Base-by-base conservation (phyloP, 2,329 filamentous ascomycete species). In the Didymella sp. region DNA sequence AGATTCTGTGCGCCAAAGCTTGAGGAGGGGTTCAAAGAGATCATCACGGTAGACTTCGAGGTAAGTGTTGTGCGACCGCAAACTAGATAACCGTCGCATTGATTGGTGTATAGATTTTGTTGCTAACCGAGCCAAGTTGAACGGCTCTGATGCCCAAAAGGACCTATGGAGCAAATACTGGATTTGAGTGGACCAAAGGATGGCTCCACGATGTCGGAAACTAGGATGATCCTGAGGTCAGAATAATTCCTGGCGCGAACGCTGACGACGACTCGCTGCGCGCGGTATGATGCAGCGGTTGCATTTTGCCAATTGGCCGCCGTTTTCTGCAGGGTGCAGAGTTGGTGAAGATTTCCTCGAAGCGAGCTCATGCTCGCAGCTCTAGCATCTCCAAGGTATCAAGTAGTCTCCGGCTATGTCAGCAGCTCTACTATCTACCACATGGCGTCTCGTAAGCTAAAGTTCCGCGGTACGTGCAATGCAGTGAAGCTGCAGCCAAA, bases 21-120 rank as follows among this genome's bases (percentile, higher is more conserved):
- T 1, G 82, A 84, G 12, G 95, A 99, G 77, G 94, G 94, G 0
- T 97, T 97, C 68, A 80, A 89, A 61, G 91, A 97, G 64, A 85
- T 99, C 31, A 81, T 85, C 1, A 85, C 86, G 51, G 79, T 96
- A 0, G 85, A 89, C 28, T 99, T 99, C 69, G 76, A 83, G 78
- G 84, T 86, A 78, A 44, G 48, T 52, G 25, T 38, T 35, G 79
- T 73, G 56, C 50, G 46, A 47, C 44, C 30, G 51, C 38, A 37
- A 41, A 11, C 40, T 44, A 42, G 43, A 50, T 35, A 40, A 42
- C n/a, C 21, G 46, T 33, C 17, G 30, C 7, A 25, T 22, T 42
- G 33, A 13, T 43, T 35, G 30, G 48, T 40, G n/a, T 19, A 52
- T 19, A 27, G 7, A 48, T 40, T 40, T n/a, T 25, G 9, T 19